phyloP scores from a whole-genome alignment of 768 basidiomycete genomes.

The Saitozyma podzolica region DNA sequence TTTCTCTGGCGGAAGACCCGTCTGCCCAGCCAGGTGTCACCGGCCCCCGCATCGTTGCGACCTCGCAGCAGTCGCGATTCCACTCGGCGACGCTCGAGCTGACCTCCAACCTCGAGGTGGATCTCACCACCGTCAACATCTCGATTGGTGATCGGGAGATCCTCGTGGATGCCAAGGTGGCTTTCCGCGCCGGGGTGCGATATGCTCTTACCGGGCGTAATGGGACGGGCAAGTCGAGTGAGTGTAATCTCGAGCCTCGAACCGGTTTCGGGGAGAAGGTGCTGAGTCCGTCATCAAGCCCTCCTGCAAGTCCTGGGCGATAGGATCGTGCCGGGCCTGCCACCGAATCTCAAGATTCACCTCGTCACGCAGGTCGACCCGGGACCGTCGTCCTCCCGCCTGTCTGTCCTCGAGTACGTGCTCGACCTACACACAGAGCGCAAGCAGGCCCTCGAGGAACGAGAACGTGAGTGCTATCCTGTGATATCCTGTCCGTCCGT shows the following conservation, averaged over 20 bases:
- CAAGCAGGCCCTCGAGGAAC: conserved; percentile 46
- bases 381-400: conserved; percentile 27
- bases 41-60: conserved; percentile 14
- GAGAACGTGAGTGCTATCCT: conserved; percentile 27
- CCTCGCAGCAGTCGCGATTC: conserved; percentile 46
- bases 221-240: conserved; percentile 62
- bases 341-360: conserved; percentile 55
- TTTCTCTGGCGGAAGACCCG: too few species aligned
- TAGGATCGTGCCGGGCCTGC: conserved; percentile 59
- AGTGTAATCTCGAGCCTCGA: conserved; percentile 4
- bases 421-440: conserved; percentile 56
- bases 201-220: conserved; percentile 62
- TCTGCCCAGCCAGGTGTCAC: background rate
- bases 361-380: conserved; percentile 56
- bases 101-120: conserved; percentile 53
- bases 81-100: conserved; percentile 45
- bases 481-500: background rate
- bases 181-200: conserved; percentile 55
- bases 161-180: conserved; percentile 60
- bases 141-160: conserved; percentile 61
- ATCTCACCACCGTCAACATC: conserved; percentile 61
- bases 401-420: conserved; percentile 56
- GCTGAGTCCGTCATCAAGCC: conserved; percentile 25
- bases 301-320: conserved; percentile 57
- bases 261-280: conserved; percentile 16